A percentile compares a stretch with the other conserved stretches of the same genome.
Conservation (phyloP, 179 eudicot species). For the Beta lomatogona region DNA sequence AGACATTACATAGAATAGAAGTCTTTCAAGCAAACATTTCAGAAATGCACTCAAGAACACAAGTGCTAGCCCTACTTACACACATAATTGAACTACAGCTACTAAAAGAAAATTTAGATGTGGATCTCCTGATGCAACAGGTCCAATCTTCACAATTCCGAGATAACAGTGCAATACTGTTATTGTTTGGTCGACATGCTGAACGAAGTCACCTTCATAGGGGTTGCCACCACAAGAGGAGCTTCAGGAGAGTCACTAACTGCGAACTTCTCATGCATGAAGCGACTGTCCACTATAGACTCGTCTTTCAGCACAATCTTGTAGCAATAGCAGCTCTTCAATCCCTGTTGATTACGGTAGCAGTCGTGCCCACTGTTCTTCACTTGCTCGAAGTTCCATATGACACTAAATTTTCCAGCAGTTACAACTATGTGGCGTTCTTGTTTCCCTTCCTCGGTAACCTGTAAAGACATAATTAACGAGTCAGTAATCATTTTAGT, state of each 20-base stretch:
- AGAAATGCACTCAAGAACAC: conserved; percentile 11
- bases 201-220: conserved; percentile 83
- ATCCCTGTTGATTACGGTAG: conserved; percentile 77
- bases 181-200: conserved; percentile 62
- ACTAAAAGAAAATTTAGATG: not conserved
- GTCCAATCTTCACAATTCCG: not conserved
- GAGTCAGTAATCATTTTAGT: too few relatives aligned
- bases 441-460: conserved; percentile 86
- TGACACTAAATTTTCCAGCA: conserved; percentile 83
- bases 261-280: conserved; percentile 88
- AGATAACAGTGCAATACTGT: not conserved
- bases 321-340: conserved; percentile 92
- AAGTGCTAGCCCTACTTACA: not conserved
- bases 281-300: conserved; percentile 89
- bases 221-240: conserved; percentile 92
- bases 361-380: conserved; percentile 85
- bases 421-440: conserved; percentile 88
- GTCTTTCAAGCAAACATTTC: not conserved
- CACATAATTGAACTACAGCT: not conserved
- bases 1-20: not conserved
- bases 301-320: conserved; percentile 81
- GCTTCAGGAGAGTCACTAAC: conserved; percentile 75
- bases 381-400: conserved; percentile 93
- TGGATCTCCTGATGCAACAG: not conserved
- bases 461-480: conserved; percentile 42